Conservation (phyloP, 345 rosid genomes). For the Sisymbrium altissimum region DNA sequence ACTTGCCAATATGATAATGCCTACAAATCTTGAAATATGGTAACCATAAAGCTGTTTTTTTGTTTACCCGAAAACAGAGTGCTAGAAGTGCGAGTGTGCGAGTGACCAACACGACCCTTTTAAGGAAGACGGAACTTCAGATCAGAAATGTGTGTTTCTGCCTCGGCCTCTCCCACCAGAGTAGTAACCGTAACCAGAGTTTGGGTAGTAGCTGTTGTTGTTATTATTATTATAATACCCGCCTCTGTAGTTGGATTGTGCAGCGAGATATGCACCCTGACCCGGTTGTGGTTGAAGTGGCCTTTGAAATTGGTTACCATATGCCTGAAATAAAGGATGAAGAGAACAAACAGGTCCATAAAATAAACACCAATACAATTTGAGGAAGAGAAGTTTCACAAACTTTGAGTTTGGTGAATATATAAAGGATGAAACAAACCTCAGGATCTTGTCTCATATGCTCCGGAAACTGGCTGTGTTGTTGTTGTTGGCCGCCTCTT, state of each 20-base stretch:
- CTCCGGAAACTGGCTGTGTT: slow-evolving; percentile 64
- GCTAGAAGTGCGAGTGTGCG: background rate
- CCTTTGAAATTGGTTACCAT: slow-evolving; percentile 25
- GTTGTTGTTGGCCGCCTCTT: slow-evolving; percentile 37
- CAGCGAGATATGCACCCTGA: slow-evolving; percentile 38
- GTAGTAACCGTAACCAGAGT: slow-evolving; percentile 21
- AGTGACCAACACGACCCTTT: background rate
- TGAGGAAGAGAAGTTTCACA: background rate
- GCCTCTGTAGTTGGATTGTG: slow-evolving; percentile 30
- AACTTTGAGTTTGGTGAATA: background rate
- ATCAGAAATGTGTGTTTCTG: slow-evolving; percentile 28
- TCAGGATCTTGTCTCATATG: slow-evolving; percentile 69
- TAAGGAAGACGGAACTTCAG: background rate
- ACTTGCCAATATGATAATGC: slow-evolving; percentile 18
- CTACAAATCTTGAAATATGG: slow-evolving; percentile 5
- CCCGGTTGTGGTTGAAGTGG: slow-evolving; percentile 31
- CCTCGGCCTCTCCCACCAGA: slow-evolving; percentile 31
- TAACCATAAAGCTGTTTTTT: background rate
- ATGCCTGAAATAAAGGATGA: slow-evolving; percentile 10
- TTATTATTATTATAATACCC: slow-evolving; percentile 9
- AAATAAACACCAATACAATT: background rate
- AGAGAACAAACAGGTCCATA: background rate
- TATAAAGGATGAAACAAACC: slow-evolving; percentile 41
- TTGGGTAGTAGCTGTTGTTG: slow-evolving; percentile 7
- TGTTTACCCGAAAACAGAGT: background rate